Evolutionary conservation across 805 yeast genomes (phyloP).

Genomic region (Saccharomycopsis fermentans): DNA sequence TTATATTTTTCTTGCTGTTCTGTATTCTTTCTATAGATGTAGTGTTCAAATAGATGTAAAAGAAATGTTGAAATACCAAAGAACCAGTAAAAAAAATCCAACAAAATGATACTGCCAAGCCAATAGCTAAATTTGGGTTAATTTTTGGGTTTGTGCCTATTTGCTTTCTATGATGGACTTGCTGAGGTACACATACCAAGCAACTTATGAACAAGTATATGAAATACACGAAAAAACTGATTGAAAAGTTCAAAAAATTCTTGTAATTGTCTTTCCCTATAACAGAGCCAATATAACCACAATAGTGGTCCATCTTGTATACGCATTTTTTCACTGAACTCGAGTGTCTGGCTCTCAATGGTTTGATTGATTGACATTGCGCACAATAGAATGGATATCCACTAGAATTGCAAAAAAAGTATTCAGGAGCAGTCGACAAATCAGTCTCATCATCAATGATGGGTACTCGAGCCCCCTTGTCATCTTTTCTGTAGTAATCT

Average conservation of each 20-base stretch:
- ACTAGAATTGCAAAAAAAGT: conserved; percentile 55
- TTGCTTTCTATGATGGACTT: conserved; percentile 2
- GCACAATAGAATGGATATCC: conserved; percentile 78
- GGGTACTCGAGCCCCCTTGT: conserved; percentile 2
- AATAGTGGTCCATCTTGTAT: conserved; percentile 73
- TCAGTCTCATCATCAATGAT: not conserved
- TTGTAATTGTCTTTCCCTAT: conserved; percentile 59
- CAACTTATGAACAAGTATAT: conserved; percentile 7
- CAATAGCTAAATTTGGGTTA: conserved; percentile 13
- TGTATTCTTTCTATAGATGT: conserved; percentile 16
- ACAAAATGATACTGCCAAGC: conserved; percentile 1
- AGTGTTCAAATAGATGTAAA: conserved; percentile 7
- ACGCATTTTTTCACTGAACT: conserved; percentile 46
- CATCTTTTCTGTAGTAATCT: conserved; percentile 7
- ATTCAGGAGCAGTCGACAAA: conserved; percentile 30
- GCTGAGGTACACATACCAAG: conserved; percentile 8
- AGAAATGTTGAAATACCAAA: conserved; percentile 11
- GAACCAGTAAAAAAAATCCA: conserved; percentile 10
- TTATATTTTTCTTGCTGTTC: not conserved
- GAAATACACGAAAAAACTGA: conserved; percentile 9
- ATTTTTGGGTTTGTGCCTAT: not conserved
- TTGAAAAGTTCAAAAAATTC: conserved; percentile 10
- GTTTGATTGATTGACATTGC: conserved; percentile 52
- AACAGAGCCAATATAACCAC: conserved; percentile 64
- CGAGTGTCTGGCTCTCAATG: conserved; percentile 65